Evolutionary conservation across 306 rosid species (phyloP), one percentile per base, ranked within the genome.

Genomic region (Myrica gale): DNA sequence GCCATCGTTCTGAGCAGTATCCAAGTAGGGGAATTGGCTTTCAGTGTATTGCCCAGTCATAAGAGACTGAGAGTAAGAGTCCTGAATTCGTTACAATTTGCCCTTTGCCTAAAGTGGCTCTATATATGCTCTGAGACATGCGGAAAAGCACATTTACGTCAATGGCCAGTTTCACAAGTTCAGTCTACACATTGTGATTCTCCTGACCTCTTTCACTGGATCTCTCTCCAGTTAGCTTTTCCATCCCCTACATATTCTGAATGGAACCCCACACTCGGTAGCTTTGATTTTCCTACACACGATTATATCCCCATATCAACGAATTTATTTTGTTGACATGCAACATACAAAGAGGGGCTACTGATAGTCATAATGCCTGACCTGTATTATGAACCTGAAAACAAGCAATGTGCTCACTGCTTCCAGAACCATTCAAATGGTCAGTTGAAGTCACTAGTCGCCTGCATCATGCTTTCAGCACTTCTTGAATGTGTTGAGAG

Each of bases 401-500:
- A 60, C 84, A 72, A 83, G 76, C 75, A 68, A 73, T 73, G 71
- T 76, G 74, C 85, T 71, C 78, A 76, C 54, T 11, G 79, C 82
- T 84, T 65, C 78, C 78, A 55, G 67, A 75, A 55, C 46, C 73
- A 45, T 79, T 58, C 39, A 72, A 74, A 56, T 48, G 82, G 81
- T 89, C 80, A 78, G 86, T 85, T 85, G 68, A 83, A 70, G 71
- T 83, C 55, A 74, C 83, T 44, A 6, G 37, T 76, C 68, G 74
- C n/a, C 60, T 45, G 6, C 81, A 77, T 92, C 89, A 89, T 15
- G 85, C 81, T 11, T 82, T 81, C 43, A 61, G 80, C 81, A 89
- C 84, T 80, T 92, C 97, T 84, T 90, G 88, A 82, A 92, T 75
- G 85, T 90, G 97, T 80, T 95, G 96, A 62, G 91, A 85, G 79